A percentile compares a stretch with the other conserved stretches of the same genome.
phyloP scores from a whole-genome alignment of 2,329 filamentous ascomycete species.

The Epichloe sylvatica region DNA sequence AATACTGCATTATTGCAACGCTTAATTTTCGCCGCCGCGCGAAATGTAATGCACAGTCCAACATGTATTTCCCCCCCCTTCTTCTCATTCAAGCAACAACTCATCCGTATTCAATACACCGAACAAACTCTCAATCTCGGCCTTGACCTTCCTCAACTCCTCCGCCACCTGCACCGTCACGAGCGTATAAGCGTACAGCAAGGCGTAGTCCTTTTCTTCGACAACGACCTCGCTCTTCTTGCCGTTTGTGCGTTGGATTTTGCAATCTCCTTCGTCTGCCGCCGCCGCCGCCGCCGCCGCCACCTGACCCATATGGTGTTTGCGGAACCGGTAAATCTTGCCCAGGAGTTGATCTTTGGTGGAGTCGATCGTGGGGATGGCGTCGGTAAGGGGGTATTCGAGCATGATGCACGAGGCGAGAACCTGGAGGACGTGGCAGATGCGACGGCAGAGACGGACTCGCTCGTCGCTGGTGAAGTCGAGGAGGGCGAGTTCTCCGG shows the following conservation, averaged over 20 bases:
- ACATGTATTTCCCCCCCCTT: neutral
- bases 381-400: constrained; percentile 84
- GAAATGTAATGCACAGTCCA: neutral
- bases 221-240: constrained; percentile 21
- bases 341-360: constrained; percentile 71
- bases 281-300: constrained; percentile 4
- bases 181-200: constrained; percentile 80
- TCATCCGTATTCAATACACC: constrained; percentile 48
- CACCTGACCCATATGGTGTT: constrained; percentile 37
- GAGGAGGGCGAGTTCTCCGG: constrained; percentile 70
- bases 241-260: constrained; percentile 9
- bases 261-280: constrained; percentile 1
- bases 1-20: neutral
- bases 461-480: constrained; percentile 68
- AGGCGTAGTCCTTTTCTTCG: constrained; percentile 71
- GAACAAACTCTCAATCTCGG: constrained; percentile 49
- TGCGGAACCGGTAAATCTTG: constrained; percentile 76
- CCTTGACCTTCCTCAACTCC: constrained; percentile 46
- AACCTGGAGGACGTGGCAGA: constrained; percentile 77
- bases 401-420: constrained; percentile 88
- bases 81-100: constrained; percentile 36
- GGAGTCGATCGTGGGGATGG: constrained; percentile 68
- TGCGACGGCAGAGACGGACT: constrained; percentile 67
- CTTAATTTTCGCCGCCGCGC: neutral
- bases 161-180: constrained; percentile 54